Conservation (phyloP, 495 filamentous ascomycete genomes). For the Evernia prunastri region DNA sequence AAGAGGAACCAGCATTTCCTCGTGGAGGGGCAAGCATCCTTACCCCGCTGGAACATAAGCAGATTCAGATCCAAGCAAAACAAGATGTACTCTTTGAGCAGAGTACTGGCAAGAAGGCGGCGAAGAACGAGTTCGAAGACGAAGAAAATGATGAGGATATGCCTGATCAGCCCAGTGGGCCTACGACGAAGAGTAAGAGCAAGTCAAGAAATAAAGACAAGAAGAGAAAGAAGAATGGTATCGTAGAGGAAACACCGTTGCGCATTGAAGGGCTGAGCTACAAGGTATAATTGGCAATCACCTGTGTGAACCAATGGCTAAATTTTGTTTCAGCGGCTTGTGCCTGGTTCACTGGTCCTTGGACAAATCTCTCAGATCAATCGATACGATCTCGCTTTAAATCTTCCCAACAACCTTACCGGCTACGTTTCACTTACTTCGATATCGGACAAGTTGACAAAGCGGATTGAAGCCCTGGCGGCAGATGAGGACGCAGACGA, state of each 20-base stretch:
- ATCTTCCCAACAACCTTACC: slow-evolving; percentile 84
- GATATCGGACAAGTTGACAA: slow-evolving; percentile 67
- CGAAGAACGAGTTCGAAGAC: slow-evolving; percentile 36
- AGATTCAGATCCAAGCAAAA: slow-evolving; percentile 89
- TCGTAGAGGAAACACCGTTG: slow-evolving; percentile 49
- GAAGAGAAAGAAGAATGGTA: slow-evolving; percentile 43
- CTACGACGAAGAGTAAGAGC: slow-evolving; percentile 42
- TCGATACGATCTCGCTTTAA: slow-evolving; percentile 65
- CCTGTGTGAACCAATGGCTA: slow-evolving; percentile 28
- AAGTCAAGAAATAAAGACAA: slow-evolving; percentile 40
- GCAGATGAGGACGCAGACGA: slow-evolving; percentile 49
- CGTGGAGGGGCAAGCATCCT: slow-evolving; percentile 85
- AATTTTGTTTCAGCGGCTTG: slow-evolving; percentile 56
- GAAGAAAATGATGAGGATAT: slow-evolving; percentile 41
- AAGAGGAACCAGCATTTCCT: slow-evolving; percentile 85
- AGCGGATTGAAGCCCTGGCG: slow-evolving; percentile 58
- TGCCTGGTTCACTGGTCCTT: slow-evolving; percentile 76
- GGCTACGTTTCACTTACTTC: slow-evolving; percentile 88
- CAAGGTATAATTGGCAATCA: slow-evolving; percentile 53
- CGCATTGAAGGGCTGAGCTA: slow-evolving; percentile 83
- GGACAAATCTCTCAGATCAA: slow-evolving; percentile 82
- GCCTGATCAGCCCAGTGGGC: slow-evolving; percentile 46
- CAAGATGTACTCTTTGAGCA: slow-evolving; percentile 92
- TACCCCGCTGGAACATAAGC: slow-evolving; percentile 90
- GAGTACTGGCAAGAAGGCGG: slow-evolving; percentile 47